Base-by-base conservation (phyloP, 331 rosid genomes). In the Quercus tomentella region DNA sequence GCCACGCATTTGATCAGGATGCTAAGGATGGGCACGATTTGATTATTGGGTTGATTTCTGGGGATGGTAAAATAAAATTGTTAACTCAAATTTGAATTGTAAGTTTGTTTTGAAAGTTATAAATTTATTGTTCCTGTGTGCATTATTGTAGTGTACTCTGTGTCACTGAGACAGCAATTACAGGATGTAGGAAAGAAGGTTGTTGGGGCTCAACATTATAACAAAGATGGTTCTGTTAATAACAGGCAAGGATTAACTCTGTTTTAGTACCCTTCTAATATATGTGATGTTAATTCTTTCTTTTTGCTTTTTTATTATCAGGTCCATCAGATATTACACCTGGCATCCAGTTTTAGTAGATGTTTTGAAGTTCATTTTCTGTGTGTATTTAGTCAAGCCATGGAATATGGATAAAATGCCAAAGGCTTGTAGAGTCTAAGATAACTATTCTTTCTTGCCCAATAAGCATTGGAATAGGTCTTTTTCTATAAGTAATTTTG, bases 171-270 rank as follows among this genome's bases (percentile, higher is more conserved):
- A 85, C 98, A 96, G 72, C 98, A 96, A 88, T 90, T 96, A 82
- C 99, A 96, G 89, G 99, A 96, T 84, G 97, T 92, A 67, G 98
- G 99, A 70, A 96, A 93, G 84, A 96, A 92, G 93, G 94, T 96
- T 85, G 94, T 93, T 33, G 97, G 94, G 51, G 97, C 95, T 58
- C 99, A 89, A 77, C 98, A 93, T 86, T 93, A 96, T 84, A 96
- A 93, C 88, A 96, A 90, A 88, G 99, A 96, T 58, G 99, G 99
- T 82, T 89, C 96, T 73, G 86, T 93, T 85, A 93, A 91, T 85
- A 92, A 68, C 91, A 93, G 98, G 99, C 85, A 89, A 89, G 97
- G 30, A 76, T 77, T 68, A 11, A 31, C 22, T 82, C 62, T 37
- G 71, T 65, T 61, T 35, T 26, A 60, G 14, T 43, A 58, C 66